Evolutionary conservation across 2,329 filamentous ascomycete species (phyloP), one percentile per base, ranked within the genome.

Genomic region (Colletotrichum neosansevieriae): DNA sequence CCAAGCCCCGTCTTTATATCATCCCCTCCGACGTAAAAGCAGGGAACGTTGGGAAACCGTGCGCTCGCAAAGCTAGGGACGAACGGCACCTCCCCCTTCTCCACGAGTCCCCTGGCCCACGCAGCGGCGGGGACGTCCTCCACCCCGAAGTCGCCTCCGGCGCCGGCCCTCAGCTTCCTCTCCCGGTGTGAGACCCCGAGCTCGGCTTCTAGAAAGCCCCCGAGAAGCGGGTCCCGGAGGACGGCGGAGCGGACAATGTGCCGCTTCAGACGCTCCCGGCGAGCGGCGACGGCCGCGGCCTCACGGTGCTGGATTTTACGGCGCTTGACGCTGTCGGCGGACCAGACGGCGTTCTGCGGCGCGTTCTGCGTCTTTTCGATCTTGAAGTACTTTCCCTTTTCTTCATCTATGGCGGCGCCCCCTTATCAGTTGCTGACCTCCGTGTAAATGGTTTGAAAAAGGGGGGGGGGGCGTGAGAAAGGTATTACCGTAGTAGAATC

Each of bases 301-400:
- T 76, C 76, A 61, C 80, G 75, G 40, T 85, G 80, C 36, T 85
- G 80, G 3, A 80, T 70, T 68, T 84, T 84, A 59, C 87, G 87
- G 71, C 82, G 83, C 77, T 88, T 90, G 63, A 91, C 86, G 6
- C 84, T 83, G 51, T 86, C 81, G n/a, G 82, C 79, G 9, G 89
- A 88, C 80, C 89, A 91, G 15, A 82, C 78, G 0, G 85, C 81
- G 7, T 76, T 78, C 2, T 79, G 71, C 0, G 88, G 83, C 0
- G 87, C 87, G 15, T 82, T 83, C 62, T 85, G 82, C 44, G 86
- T 82, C 51, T 83, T 85, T 74, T 91, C 87, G 57, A 92, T 86
- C 73, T 88, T 90, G 78, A 92, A 93, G 74, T 92, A 93, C 71
- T 88, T 90, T 42, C 84, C 85, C 76, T 88, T 91, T 49, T 84